A percentile compares a stretch with the other conserved stretches of the same genome.
Conservation (phyloP, 208 protist genomes). For the Leishmania tropica region DNA sequence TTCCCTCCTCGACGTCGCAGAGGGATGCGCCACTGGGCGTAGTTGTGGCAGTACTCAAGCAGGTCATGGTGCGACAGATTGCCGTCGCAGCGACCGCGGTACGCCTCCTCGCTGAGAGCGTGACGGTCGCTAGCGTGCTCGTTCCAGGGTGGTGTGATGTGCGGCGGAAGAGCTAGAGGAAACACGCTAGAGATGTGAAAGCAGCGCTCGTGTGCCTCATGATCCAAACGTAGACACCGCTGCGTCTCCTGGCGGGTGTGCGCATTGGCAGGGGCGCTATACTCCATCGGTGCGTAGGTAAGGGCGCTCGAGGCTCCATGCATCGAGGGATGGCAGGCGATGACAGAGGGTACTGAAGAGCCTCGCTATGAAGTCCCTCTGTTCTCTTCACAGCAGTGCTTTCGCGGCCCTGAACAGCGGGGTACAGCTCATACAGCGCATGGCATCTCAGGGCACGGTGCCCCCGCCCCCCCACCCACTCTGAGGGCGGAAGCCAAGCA, state of each 20-base stretch:
- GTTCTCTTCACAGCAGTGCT: background rate
- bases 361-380: background rate
- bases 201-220: slow-evolving; percentile 2
- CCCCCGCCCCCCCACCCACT: background rate
- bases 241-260: slow-evolving; percentile 13
- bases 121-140: slow-evolving; percentile 61
- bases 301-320: background rate
- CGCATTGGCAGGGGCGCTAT: background rate
- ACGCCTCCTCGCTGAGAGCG: slow-evolving; percentile 14
- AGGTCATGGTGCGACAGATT: slow-evolving; percentile 19
- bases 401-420: background rate
- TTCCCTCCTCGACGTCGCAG: slow-evolving; percentile 76
- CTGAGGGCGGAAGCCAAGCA: background rate
- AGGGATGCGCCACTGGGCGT: slow-evolving; percentile 86
- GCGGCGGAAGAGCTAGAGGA: slow-evolving; percentile 2
- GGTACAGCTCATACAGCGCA: background rate
- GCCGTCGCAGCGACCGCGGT: background rate
- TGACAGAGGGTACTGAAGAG: background rate
- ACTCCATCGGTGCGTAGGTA: background rate
- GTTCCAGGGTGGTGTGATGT: background rate
- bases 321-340: background rate
- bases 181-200: background rate
- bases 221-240: slow-evolving; percentile 3
- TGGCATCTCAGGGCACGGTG: background rate
- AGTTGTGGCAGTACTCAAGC: slow-evolving; percentile 71